Evolutionary conservation across 257 asterid species (phyloP).

Genomic region (Anisodus tanguticus): DNA sequence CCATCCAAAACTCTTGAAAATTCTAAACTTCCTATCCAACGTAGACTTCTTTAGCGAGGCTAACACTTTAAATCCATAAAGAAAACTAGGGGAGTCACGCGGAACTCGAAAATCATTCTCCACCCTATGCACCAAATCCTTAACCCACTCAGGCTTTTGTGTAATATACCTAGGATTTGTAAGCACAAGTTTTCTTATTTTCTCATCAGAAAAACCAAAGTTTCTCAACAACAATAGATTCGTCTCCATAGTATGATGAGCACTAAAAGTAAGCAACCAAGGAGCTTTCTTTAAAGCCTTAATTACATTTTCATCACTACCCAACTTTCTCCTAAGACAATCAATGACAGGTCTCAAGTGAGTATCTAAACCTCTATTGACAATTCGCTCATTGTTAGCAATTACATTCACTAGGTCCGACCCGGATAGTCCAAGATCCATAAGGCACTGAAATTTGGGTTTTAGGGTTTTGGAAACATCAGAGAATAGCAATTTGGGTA

Average conservation of each 20-base stretch:
- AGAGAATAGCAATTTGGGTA: not conserved
- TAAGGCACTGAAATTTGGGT: conserved; percentile 27
- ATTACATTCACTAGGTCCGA: not conserved
- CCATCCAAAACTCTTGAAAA: conserved; percentile 25
- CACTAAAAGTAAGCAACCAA: conserved; percentile 9
- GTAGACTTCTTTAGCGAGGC: not conserved
- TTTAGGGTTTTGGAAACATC: conserved; percentile 29
- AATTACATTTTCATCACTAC: not conserved
- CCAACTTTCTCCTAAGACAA: conserved; percentile 5
- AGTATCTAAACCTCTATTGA: not conserved
- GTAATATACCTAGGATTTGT: not conserved
- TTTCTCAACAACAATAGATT: not conserved
- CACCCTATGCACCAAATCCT: conserved; percentile 10
- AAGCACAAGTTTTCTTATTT: not conserved
- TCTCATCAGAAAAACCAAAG: not conserved
- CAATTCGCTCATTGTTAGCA: not conserved
- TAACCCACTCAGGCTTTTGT: not conserved
- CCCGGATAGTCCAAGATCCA: conserved; percentile 20
- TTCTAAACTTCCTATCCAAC: conserved; percentile 7
- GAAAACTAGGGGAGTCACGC: conserved; percentile 28
- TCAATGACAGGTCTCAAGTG: not conserved
- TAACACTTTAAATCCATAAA: not conserved
- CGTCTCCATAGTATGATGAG: not conserved
- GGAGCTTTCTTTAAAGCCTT: not conserved
- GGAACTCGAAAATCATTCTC: conserved; percentile 7